Base-by-base conservation (phyloP, 2,329 filamentous ascomycete species). In the Diplodia intermedia region DNA sequence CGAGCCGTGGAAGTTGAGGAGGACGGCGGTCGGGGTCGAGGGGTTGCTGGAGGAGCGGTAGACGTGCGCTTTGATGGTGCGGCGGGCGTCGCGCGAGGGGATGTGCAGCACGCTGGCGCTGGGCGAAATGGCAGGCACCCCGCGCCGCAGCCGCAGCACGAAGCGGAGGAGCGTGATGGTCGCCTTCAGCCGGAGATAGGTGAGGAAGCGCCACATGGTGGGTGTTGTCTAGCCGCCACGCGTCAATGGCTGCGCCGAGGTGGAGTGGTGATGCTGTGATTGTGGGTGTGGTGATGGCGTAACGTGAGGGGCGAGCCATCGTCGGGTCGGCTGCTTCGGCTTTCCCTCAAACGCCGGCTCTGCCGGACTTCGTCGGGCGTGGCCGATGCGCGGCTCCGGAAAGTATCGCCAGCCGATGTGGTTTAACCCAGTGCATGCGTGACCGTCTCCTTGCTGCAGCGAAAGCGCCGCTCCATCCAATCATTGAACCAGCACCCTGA, bases 1-100 rank as follows among this genome's bases (percentile, higher is more conserved):
- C 65, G 70, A 73, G 67, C 77, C 77, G 69, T 76, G 76, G 71
- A 75, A 76, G 69, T 79, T 79, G 52, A 79, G 56, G 11, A 79
- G 68, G 26, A 78, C 72, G 0, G 77, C 78, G 20, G 56, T 66
- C 47, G 69, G 68, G 1, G 29, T 57, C 31, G 57, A 29, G 7
- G 68, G n/a, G 11, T 11, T n/a, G n/a, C 18, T 47, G 69, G 70
- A 6, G 57, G 52, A 47, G 43, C 43, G 43, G 69, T 76, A 76
- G 57, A 76, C 40, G 66, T 75, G 67, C 12, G 70, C 72, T 43
- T 69, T 71, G 69, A 75, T 75, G 52, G 40, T 60, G 43, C 55
- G 49, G 29, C 68, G 33, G 69, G 60, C 23, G 40, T 74, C 70
- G 36, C 73, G 68, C 11, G 74, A 75, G 2, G 74, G 72, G 20